These are phyloP conservation scores for Kernera saxatilis DNA, from an alignment of 345 rosid species.

Conservation along the genomic window DNA sequence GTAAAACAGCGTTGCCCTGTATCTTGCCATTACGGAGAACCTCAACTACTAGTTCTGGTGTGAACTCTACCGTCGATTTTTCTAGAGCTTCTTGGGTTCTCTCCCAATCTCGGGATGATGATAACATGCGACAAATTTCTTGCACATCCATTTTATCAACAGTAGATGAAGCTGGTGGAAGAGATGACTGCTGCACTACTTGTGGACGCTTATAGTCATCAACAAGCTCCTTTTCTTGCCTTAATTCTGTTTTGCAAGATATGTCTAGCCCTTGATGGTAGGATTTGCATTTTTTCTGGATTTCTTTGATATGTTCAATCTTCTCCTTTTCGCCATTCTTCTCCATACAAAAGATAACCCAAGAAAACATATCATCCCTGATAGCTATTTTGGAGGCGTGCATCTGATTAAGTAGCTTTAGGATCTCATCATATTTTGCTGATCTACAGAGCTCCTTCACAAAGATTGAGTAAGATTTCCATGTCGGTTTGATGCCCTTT, in stretches of 20 bases:
- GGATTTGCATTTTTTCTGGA: constrained; percentile 35
- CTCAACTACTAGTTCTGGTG: constrained; percentile 62
- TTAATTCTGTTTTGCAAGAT: constrained; percentile 3
- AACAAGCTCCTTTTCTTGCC: constrained; percentile 13
- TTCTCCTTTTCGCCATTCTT: constrained; percentile 49
- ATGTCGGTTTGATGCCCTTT: constrained; percentile 47
- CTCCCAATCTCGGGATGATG: constrained; percentile 36
- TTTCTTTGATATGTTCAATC: constrained; percentile 43
- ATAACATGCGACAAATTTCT: constrained; percentile 46
- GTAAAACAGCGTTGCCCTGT: constrained; percentile 54
- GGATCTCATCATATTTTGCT: constrained; percentile 45
- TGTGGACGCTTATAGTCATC: constrained; percentile 17
- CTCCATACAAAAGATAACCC: constrained; percentile 56
- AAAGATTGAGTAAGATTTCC: constrained; percentile 52
- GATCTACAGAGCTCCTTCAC: constrained; percentile 63
- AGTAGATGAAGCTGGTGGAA: constrained; percentile 22
- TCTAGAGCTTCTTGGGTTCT: constrained; percentile 47
- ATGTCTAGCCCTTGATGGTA: constrained; percentile 9
- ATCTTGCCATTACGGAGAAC: constrained; percentile 34
- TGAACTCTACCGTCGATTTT: constrained; percentile 43
- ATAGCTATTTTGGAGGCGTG: constrained; percentile 43
- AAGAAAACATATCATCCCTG: constrained; percentile 41
- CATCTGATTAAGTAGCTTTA: constrained; percentile 54
- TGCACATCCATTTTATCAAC: constrained; percentile 38
- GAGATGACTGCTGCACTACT: constrained; percentile 13